Conservation (phyloP, 768 basidiomycete genomes). For the Agrocybe praecox region DNA sequence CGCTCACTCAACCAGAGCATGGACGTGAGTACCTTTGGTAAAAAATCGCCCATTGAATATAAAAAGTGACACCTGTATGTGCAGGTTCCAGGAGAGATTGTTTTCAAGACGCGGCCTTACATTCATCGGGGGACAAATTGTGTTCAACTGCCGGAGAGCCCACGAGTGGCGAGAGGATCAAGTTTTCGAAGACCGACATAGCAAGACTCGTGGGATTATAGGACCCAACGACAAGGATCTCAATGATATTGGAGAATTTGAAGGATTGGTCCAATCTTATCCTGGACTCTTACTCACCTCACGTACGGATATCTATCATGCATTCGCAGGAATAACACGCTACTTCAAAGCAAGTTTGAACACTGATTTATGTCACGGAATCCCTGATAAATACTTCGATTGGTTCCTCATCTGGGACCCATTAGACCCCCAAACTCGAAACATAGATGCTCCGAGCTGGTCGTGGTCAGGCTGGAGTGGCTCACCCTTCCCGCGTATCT, state of each 20-base stretch:
- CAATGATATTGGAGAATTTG: no score
- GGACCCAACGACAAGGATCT: no score
- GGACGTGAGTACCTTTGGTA: conserved; percentile 11
- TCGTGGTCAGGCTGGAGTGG: conserved; percentile 8
- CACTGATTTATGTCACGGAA: neutral
- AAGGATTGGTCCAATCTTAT: neutral
- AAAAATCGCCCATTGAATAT: neutral
- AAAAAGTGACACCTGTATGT: neutral
- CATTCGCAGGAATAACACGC: neutral
- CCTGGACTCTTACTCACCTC: neutral
- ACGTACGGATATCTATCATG: conserved; percentile 1
- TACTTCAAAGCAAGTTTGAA: neutral
- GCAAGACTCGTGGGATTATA: no score
- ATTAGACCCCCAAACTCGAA: neutral
- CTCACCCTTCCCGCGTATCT: neutral
- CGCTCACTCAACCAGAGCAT: conserved; percentile 4
- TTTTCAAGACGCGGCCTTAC: conserved; percentile 4
- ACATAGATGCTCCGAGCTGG: neutral
- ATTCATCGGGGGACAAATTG: conserved; percentile 3
- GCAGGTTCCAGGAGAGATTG: conserved; percentile 2
- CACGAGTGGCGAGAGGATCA: no score
- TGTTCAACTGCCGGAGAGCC: neutral
- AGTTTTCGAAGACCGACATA: no score
- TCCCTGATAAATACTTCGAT: conserved; percentile 5
- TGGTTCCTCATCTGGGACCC: conserved; percentile 5